Conservation (phyloP, 306 rosid genomes). For the Acacia melanoxylon region DNA sequence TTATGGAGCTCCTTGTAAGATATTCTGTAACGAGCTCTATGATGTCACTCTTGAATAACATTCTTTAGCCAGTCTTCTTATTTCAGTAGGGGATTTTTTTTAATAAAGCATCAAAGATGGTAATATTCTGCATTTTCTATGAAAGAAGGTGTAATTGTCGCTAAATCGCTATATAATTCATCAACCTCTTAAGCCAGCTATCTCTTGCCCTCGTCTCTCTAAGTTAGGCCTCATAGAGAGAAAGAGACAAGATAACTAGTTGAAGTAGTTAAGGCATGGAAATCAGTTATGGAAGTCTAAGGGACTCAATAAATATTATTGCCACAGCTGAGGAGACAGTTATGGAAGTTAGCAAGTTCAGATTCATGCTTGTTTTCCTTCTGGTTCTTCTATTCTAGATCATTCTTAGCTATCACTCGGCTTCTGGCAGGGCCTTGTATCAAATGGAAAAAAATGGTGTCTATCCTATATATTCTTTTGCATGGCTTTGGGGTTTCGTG, state of each 20-base stretch:
- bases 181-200: not conserved
- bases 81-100: conserved; percentile 13
- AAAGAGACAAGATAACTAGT: not conserved
- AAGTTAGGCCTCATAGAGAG: not conserved
- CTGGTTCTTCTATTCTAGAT: not conserved
- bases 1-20: conserved; percentile 7
- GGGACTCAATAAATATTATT: not conserved
- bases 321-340: not conserved
- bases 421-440: not conserved
- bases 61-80: not conserved
- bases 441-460: not conserved
- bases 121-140: conserved; percentile 15
- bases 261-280: not conserved
- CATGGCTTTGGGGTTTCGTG: not conserved
- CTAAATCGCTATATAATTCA: conserved; percentile 6
- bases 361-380: not conserved
- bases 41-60: conserved; percentile 2
- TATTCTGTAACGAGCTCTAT: not conserved
- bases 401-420: not conserved
- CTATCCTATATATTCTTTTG: conserved; percentile 7
- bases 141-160: not conserved
- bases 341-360: not conserved
- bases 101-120: not conserved
- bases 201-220: not conserved
- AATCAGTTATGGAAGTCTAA: not conserved